Conservation (phyloP, 805 yeast genomes). For the Ogataea corticis region DNA sequence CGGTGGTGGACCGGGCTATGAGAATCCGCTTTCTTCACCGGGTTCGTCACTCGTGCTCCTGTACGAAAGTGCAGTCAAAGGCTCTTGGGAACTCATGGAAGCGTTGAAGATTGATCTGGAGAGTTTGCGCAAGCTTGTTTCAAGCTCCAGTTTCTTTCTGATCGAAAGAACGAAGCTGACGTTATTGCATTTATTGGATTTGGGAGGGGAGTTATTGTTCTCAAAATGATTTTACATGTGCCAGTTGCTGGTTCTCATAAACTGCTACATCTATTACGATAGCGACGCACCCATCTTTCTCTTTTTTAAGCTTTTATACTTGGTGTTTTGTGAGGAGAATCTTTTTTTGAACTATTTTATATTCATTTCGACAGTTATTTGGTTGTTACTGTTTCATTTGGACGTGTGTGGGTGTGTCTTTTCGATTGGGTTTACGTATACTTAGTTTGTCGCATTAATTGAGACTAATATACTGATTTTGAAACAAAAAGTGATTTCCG, state of each 20-base stretch:
- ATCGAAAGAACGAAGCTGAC: slow-evolving; percentile 25
- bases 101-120: slow-evolving; percentile 13
- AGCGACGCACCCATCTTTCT: not conserved
- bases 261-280: not conserved
- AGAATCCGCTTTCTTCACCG: not conserved
- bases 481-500: not conserved
- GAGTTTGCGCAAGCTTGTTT: slow-evolving; percentile 11
- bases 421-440: not conserved
- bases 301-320: not conserved
- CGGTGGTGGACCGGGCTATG: slow-evolving; percentile 2
- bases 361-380: no score
- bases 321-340: not conserved
- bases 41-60: slow-evolving; percentile 7
- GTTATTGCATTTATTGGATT: slow-evolving; percentile 17
- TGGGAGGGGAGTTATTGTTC: slow-evolving; percentile 5
- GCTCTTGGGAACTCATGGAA: slow-evolving; percentile 11
- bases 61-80: slow-evolving; percentile 6
- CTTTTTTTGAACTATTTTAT: no score
- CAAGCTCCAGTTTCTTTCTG: slow-evolving; percentile 17
- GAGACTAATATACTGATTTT: not conserved
- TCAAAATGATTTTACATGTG: not conserved
- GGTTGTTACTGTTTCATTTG: not conserved
- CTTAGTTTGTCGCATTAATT: not conserved
- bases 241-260: not conserved
- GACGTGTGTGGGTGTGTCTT: not conserved